These are phyloP conservation scores for Saraca asoca DNA, from an alignment of 331 rosid species.

Conservation along the genomic window DNA sequence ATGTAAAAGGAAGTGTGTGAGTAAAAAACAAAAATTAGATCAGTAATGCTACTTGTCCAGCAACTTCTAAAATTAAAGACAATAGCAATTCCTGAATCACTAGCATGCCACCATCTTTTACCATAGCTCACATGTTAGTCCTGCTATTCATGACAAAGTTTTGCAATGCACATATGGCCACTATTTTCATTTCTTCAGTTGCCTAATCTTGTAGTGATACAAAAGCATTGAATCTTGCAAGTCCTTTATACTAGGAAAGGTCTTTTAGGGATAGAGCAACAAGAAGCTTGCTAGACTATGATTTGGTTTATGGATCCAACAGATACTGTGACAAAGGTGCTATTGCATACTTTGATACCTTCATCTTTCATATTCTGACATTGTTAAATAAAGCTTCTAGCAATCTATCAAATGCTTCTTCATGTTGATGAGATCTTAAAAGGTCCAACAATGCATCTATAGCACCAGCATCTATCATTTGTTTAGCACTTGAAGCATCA, in stretches of 20 bases:
- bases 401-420: slow-evolving; percentile 83
- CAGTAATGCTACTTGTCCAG: slow-evolving; percentile 84
- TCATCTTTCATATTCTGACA: slow-evolving; percentile 85
- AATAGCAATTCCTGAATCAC: too few relatives aligned
- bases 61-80: slow-evolving; percentile 71
- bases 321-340: too few relatives aligned
- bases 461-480: slow-evolving; percentile 90
- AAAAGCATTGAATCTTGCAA: slow-evolving; percentile 77
- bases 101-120: too few relatives aligned
- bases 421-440: slow-evolving; percentile 90
- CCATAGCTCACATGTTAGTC: too few relatives aligned
- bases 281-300: too few relatives aligned
- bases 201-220: slow-evolving; percentile 95
- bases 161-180: too few relatives aligned
- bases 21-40: slow-evolving; percentile 87
- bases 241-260: slow-evolving; percentile 87
- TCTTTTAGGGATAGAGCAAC: too few relatives aligned
- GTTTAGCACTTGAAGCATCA: slow-evolving; percentile 77
- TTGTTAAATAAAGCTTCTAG: slow-evolving; percentile 92
- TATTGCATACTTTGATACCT: slow-evolving; percentile 82
- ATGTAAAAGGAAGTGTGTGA: slow-evolving; percentile 64
- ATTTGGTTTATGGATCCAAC: too few relatives aligned
- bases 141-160: too few relatives aligned
- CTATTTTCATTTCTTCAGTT: slow-evolving; percentile 93
- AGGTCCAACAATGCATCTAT: slow-evolving; percentile 80